These are phyloP conservation scores for Peronospora destructor DNA, from an alignment of 352 stramenopile species.

Conservation along the genomic window DNA sequence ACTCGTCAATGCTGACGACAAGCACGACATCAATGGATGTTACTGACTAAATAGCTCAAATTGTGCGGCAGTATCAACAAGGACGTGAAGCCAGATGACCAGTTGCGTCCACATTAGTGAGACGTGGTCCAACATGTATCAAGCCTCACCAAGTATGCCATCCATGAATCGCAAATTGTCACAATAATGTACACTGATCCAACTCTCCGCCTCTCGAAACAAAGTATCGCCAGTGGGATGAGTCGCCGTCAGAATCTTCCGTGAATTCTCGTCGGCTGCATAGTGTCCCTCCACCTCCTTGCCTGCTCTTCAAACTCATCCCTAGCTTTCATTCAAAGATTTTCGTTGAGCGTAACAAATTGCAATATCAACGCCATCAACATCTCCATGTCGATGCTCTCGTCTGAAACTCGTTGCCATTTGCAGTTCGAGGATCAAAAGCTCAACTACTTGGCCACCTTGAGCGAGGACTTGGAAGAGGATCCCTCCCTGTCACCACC, in stretches of 20 bases:
- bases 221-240: constrained; percentile 10
- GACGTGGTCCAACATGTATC: not conserved
- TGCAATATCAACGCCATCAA: not conserved
- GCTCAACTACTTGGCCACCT: constrained; percentile 10
- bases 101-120: not conserved
- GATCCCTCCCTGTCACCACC: not conserved
- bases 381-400: constrained; percentile 8
- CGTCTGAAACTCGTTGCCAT: constrained; percentile 1
- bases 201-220: not conserved
- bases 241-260: constrained; percentile 14
- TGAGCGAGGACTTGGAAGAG: constrained; percentile 5
- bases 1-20: too few relatives aligned
- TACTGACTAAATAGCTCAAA: not conserved
- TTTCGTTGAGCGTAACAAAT: constrained; percentile 11
- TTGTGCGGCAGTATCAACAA: not conserved
- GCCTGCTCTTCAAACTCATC: not conserved
- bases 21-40: not conserved
- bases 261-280: not conserved
- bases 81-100: not conserved
- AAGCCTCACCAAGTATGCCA: not conserved
- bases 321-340: constrained; percentile 12
- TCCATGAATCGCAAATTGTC: too few relatives aligned
- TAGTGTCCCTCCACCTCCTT: not conserved
- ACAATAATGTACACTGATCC: not conserved
- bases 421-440: constrained; percentile 15